These are phyloP conservation scores for Colletotrichum cereale DNA, from an alignment of 2,329 filamentous ascomycete genomes.

Conservation along the genomic window DNA sequence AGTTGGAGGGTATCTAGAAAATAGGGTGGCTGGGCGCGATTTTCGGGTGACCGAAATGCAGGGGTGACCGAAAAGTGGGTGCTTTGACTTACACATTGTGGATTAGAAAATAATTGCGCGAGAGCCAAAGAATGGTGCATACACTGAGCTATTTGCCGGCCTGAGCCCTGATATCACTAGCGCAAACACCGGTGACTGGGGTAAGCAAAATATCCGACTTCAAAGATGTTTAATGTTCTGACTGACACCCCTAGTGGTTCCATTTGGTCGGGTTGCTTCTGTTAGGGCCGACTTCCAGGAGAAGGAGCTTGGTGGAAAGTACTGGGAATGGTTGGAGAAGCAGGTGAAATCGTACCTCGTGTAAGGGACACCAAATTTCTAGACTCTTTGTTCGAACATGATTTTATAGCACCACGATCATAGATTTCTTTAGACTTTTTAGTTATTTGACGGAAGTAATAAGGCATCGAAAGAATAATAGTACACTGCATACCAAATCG, in stretches of 20 bases:
- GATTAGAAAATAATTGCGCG: constrained; percentile 42
- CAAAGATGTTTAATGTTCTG: not conserved
- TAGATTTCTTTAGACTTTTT: not conserved
- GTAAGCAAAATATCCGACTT: constrained; percentile 38
- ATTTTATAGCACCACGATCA: not conserved
- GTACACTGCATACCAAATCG: not conserved
- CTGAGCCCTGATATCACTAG: constrained; percentile 51
- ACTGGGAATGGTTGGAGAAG: constrained; percentile 40
- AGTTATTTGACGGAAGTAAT: not conserved
- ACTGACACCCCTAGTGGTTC: constrained; percentile 14
- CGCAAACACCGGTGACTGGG: constrained; percentile 48
- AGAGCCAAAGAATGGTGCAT: constrained; percentile 51
- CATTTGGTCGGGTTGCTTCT: constrained; percentile 25
- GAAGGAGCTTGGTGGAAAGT: constrained; percentile 22
- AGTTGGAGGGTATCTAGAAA: no score
- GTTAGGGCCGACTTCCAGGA: constrained; percentile 27
- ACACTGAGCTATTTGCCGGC: constrained; percentile 57
- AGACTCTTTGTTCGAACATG: no score
- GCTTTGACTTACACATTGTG: no score
- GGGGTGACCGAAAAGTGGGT: no score
- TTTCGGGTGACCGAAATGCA: no score
- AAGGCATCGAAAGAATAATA: no score
- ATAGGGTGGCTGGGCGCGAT: no score
- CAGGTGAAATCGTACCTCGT: constrained; percentile 26
- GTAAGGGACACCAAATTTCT: not conserved